phyloP scores from a whole-genome alignment of 1,139 yeast genomes.

The Neolecta irregularis region DNA sequence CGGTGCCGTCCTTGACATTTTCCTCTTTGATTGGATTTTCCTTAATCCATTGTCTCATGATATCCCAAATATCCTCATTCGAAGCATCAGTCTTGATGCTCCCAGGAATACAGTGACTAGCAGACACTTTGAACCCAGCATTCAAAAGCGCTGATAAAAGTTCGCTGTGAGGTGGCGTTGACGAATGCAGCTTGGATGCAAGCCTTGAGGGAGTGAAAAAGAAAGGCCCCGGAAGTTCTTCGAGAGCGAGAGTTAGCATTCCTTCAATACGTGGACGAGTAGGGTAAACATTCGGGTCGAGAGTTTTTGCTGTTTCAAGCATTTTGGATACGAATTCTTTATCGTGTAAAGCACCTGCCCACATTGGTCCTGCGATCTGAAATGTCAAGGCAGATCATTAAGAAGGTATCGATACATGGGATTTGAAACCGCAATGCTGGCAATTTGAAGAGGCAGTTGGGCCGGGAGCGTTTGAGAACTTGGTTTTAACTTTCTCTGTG shows the following conservation, averaged over 20 bases:
- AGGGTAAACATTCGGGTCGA: conserved; percentile 43
- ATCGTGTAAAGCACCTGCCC: conserved; percentile 69
- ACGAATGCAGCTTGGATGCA: conserved; percentile 59
- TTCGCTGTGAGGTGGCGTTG: conserved; percentile 64
- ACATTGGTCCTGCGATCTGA: conserved; percentile 83
- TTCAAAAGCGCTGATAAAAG: conserved; percentile 74
- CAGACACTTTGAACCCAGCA: conserved; percentile 62
- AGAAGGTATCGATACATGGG: conserved; percentile 29
- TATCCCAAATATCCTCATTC: conserved; percentile 57
- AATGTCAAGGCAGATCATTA: not conserved
- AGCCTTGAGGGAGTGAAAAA: conserved; percentile 69
- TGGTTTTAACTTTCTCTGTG: conserved; percentile 24
- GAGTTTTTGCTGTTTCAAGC: conserved; percentile 35
- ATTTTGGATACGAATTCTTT: conserved; percentile 48
- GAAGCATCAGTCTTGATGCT: conserved; percentile 85
- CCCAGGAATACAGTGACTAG: conserved; percentile 79
- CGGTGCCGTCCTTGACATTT: conserved; percentile 33
- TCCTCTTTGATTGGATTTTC: conserved; percentile 29
- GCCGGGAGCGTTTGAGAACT: conserved; percentile 43
- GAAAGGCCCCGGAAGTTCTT: conserved; percentile 37
- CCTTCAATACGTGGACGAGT: conserved; percentile 79
- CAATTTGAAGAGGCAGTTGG: conserved; percentile 45
- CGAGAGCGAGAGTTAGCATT: conserved; percentile 43
- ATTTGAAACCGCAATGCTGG: conserved; percentile 48
- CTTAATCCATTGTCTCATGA: conserved; percentile 52